These are phyloP conservation scores for Huntiella omanensis DNA, from an alignment of 2,329 filamentous ascomycete species.

Conservation along the genomic window DNA sequence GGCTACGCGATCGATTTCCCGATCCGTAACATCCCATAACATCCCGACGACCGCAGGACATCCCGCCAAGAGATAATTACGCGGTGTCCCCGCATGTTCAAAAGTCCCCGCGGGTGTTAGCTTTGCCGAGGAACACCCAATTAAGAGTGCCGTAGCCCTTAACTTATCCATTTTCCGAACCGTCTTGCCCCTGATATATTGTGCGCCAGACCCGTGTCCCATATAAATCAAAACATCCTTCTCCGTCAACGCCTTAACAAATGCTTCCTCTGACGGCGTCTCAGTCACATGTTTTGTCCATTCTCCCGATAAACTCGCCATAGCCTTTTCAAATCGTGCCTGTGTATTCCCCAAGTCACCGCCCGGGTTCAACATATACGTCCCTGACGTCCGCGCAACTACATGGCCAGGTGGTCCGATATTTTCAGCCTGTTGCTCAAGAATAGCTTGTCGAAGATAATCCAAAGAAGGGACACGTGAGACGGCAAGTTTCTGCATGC, in stretches of 20 bases:
- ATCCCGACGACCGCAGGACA: conserved; percentile 77
- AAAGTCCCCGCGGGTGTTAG: conserved; percentile 52
- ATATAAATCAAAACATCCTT: conserved; percentile 78
- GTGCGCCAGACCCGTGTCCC: conserved; percentile 83
- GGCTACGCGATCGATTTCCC: conserved; percentile 88
- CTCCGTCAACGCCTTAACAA: conserved; percentile 44
- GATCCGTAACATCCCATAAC: conserved; percentile 94
- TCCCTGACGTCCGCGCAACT: conserved; percentile 36
- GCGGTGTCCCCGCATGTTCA: conserved; percentile 75
- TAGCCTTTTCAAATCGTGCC: conserved; percentile 43
- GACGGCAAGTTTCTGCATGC: conserved; percentile 58
- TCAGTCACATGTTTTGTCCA: conserved; percentile 56
- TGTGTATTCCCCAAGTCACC: conserved; percentile 70
- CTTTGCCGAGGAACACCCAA: conserved; percentile 81
- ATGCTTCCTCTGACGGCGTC: conserved; percentile 58
- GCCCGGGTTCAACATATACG: conserved; percentile 79
- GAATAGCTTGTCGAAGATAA: conserved; percentile 57
- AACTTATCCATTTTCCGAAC: conserved; percentile 63
- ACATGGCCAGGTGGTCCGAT: conserved; percentile 26
- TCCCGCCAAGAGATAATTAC: conserved; percentile 81
- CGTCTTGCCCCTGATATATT: conserved; percentile 76
- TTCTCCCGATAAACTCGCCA: conserved; percentile 36
- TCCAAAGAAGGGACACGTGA: conserved; percentile 77
- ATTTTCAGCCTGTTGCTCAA: conserved; percentile 25
- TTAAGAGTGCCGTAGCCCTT: conserved; percentile 61